Evolutionary conservation across 2,329 filamentous ascomycete genomes (phyloP), one percentile per base, ranked within the genome.

Genomic region (Sclerotinia trifoliorum): DNA sequence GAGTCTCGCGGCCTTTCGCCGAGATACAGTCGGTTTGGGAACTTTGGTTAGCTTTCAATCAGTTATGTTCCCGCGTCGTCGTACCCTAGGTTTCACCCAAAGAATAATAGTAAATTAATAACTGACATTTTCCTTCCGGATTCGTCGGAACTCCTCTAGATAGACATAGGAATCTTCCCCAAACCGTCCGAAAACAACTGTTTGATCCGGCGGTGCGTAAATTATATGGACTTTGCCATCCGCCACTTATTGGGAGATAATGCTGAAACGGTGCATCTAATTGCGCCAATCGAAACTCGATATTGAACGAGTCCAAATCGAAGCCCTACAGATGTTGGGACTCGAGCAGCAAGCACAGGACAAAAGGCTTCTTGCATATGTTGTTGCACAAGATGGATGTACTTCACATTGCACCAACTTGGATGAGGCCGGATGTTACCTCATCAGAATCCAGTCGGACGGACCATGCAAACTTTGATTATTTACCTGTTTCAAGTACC

Each of bases 71-170:
- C 44, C 64, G 64, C 17, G 29, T 49, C 52, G 26, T 66, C 39
- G 63, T 66, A 66, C 63, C 52, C 61, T 48, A 54, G 48, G 49
- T 55, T 44, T 44, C 32, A 64, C 48, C 7, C 32, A 55, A 29
- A 24, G 24, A 44, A 39, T 26, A 21, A n/a, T 13, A 39, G n/a
- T 52, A 39, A 24, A 39, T 26, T 26, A 39, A 5, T 35, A 42
- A 35, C n/a, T 13, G 39, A 39, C 32, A 39, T 49, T 63, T 0
- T 51, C 32, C 60, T 51, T 51, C 26, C 32, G 60, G 44, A 21
- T 51, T 51, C 11, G 21, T 39, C n/a, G 60, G 29, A 24, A 7
- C 15, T 21, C 29, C 46, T 21, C 21, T 17, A 39, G 24, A 24
- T 17, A 62, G 44, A 21, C 11, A 39, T 51, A 51, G 46, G 10